Evolutionary conservation across 306 rosid species (phyloP), one percentile per base, ranked within the genome.

Genomic region (Quercus gilva): DNA sequence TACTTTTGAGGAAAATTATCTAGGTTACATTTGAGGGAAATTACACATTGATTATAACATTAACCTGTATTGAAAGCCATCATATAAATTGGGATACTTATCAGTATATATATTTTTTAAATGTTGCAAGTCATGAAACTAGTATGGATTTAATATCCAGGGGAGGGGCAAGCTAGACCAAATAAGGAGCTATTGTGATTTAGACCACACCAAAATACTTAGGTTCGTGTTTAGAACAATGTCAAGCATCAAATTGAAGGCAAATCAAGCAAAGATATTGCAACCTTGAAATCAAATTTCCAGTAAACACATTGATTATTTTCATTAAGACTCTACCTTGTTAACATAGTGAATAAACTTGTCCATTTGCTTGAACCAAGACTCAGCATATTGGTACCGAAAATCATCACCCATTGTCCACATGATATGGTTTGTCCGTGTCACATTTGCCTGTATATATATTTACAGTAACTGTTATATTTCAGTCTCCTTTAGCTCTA

Each of bases 401-500:
- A 94, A 94, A 88, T 94, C 98, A 84, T 92, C 97, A 56, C 98
- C 98, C 98, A 94, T 94, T 64, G 98, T 94, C 94, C 94, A 94
- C 97, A 94, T 94, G 35, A 94, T 86, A 79, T 94, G 98, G 77
- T 88, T 91, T 23, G 92, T 86, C 88, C 92, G 86, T 1, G 98
- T 94, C 79, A 94, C 91, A 80, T 91, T 94, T 67, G 89, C 94
- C 98, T 94, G 81, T 26, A 75, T 29, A 77, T 17, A 69, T 37
- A 56, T 56, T 78, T 80, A 77, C 72, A 69, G 17, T 29, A 77
- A 79, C 76, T 77, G 65, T 72, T 67, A 69, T 29, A 28, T 29
- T 72, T 52, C 63, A 53, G 21, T 60, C 23, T 20, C 55, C 52
- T 69, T 35, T 29, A 71, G 29, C 19, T 35, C 19, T 35, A 71